These are phyloP conservation scores for Dicorynia guianensis DNA, from an alignment of 306 rosid species.

Conservation along the genomic window DNA sequence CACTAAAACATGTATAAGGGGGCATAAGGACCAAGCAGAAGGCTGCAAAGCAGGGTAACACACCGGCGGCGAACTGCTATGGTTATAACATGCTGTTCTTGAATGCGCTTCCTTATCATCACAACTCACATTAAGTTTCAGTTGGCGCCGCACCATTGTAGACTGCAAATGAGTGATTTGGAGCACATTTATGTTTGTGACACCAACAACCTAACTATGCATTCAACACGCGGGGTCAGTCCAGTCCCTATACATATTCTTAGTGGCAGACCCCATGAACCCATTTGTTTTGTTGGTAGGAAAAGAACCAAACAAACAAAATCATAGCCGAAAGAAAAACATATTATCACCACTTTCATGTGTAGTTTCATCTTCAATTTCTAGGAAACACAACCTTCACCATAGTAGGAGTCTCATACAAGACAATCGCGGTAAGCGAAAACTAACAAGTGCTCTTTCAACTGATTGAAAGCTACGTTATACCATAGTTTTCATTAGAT, in stretches of 20 bases:
- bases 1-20: too few relatives aligned
- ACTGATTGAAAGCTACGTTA: neutral
- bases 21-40: too few relatives aligned
- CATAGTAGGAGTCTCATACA: neutral
- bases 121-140: neutral
- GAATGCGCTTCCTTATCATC: neutral
- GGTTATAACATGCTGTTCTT: neutral
- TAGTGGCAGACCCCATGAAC: constrained; percentile 1
- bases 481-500: neutral
- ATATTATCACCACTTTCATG: neutral
- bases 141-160: neutral
- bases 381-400: neutral
- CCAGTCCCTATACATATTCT: neutral
- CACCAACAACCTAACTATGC: neutral
- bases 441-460: neutral
- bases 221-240: neutral
- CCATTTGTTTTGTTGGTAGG: neutral
- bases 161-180: neutral
- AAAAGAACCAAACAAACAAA: neutral
- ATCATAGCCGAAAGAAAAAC: neutral
- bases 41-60: neutral
- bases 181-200: neutral
- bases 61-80: too few relatives aligned
- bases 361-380: neutral
- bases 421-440: neutral